Conservation (phyloP, 306 rosid genomes). For the Mimosa pudica region DNA sequence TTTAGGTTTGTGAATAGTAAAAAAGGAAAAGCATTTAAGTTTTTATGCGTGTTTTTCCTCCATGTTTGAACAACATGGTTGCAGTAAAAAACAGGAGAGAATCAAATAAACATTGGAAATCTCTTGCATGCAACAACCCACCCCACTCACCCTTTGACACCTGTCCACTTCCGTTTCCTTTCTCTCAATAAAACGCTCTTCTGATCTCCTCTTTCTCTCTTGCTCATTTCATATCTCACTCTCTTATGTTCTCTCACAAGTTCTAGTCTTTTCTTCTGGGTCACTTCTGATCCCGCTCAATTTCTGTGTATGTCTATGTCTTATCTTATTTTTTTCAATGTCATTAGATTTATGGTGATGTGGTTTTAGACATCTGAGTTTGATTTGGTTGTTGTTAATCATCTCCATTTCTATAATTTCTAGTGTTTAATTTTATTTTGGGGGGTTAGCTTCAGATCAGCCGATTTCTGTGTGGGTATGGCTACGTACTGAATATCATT, state of each 20-base stretch:
- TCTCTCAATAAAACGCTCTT: background rate
- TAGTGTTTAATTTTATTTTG: too few species aligned
- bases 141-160: background rate
- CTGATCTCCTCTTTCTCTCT: background rate
- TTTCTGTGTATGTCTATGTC: background rate
- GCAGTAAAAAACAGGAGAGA: background rate
- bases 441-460: too few species aligned
- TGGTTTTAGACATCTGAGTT: too few species aligned
- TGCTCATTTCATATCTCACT: background rate
- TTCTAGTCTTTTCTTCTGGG: background rate
- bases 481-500: too few species aligned
- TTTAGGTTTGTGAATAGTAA: background rate
- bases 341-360: background rate
- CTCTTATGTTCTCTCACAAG: background rate
- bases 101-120: background rate
- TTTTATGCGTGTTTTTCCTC: conserved; percentile 13
- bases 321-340: background rate
- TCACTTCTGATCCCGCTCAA: background rate
- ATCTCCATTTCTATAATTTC: too few species aligned
- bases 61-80: background rate
- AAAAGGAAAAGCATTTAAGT: background rate
- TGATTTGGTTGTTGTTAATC: too few species aligned
- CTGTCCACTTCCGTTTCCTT: background rate
- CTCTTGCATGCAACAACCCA: conserved; percentile 10
- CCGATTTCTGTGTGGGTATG: too few species aligned